Base-by-base conservation (phyloP, 768 basidiomycete species). In the Inosperma sp. region DNA sequence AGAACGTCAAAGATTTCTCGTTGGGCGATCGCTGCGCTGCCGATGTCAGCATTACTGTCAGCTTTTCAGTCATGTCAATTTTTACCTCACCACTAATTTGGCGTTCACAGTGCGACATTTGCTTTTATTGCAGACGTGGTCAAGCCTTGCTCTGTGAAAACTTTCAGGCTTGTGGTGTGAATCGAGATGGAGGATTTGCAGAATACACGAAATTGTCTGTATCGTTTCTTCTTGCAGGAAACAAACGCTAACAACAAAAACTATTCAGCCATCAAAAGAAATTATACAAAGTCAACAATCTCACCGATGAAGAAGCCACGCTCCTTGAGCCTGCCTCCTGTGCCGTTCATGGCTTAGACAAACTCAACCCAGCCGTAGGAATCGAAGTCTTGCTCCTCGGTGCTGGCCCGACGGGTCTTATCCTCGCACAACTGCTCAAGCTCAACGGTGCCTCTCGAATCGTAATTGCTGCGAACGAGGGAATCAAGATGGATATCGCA, bases 301-400 rank as follows among this genome's bases (percentile, higher is more conserved):
- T 94, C 42, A 80, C 81, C 13, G 90, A 93, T 62, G 87, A 91
- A 62, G 90, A 93, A 57, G 83, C 91, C 0, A 92, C 89, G 6
- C 80, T 94, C 21, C 75, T 93, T 36, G 92, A 94, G 63, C 93
- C 92, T 29, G 88, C 90, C 9, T 84, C 92, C 3, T 95, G 92
- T 61, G 92, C 92, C 22, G 81, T 95, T 45, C 92, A 95, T 65
- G 92, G 92, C 7, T 80, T 93, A 57, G 92, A 95, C 71, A 90
- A 89, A 65, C 80, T 95, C 50, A 79, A 74, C 51, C 84, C 88
- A 7, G 78, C 85, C 6, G 88, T 93, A 52, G 92, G 92, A 14
- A 72, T 86, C 36, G 89, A 93, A 47, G 90, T 86, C 23, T 78
- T 95, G 53, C 72, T 94, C 34, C 76, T 93, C 39, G 92, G 92